Evolutionary conservation across 2,329 filamentous ascomycete species (phyloP), one percentile per base, ranked within the genome.

Genomic region (Ophiostoma tasmaniense): DNA sequence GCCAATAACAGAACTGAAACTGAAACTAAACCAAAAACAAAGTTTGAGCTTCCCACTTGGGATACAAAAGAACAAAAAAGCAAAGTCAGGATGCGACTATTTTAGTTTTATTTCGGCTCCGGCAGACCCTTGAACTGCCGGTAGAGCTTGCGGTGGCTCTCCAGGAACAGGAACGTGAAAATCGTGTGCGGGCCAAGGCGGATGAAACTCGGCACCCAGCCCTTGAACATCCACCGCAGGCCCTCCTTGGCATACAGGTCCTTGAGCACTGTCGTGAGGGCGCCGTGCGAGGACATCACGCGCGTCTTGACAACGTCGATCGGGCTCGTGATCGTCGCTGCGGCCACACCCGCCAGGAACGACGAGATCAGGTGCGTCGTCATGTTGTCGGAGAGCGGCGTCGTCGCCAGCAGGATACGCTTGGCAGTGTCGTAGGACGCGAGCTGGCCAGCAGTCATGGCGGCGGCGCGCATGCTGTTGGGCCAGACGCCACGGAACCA

Each of bases 301-400:
- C 91, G 84, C 11, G 92, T 96, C 83, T 96, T 96, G 80, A 96
- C 89, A 37, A 96, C 92, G 78, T 96, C 92, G 66, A 96, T 89
- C 0, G 92, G 92, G 69, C 88, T 92, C 73, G 91, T 95, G 14
- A 94, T 85, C 0, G 92, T 95, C 0, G 92, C 94, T 4, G 92
- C 92, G 7, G 93, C 89, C 71, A 96, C 88, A 11, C 92, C 92
- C 0, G 91, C 91, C 70, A 93, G 79, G 74, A 95, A 88, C 0
- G 87, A 91, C 1, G 92, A 89, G 0, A 87, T 84, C 75, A 96
- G 92, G 77, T 96, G 92, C 17, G 91, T 92, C 7, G 84, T 83
- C n/a, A 92, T 82, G 71, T 84, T 88, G 75, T 96, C 88, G 33
- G 81, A 85, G 75, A 93, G 81, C 13, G 86, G 84, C 0, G 90